phyloP scores from a whole-genome alignment of 148 eudicot species.

The Chenopodium formosanum region DNA sequence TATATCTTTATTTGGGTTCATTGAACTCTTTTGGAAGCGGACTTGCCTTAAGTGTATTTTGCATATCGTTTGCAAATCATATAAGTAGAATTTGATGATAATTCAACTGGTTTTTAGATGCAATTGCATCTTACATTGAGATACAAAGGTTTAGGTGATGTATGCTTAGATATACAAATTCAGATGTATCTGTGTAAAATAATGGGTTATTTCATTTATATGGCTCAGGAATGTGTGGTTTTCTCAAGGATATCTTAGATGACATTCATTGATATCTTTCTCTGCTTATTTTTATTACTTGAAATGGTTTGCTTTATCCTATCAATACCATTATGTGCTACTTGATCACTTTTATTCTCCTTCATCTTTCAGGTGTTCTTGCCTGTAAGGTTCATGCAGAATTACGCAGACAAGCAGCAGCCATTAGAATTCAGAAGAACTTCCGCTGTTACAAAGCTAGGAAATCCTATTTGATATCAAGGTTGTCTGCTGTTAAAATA shows the following conservation, averaged over 20 bases:
- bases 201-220: background rate
- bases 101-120: background rate
- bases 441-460: slow-evolving; percentile 58
- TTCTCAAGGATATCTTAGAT: background rate
- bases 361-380: slow-evolving; percentile 46
- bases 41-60: background rate
- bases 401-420: slow-evolving; percentile 77
- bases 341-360: slow-evolving; percentile 5
- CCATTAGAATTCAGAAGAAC: slow-evolving; percentile 81
- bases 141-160: no score
- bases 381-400: slow-evolving; percentile 80
- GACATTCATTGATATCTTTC: background rate
- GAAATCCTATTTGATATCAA: slow-evolving; percentile 49
- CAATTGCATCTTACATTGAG: background rate
- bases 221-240: background rate
- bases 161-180: background rate
- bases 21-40: background rate
- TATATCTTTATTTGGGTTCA: background rate
- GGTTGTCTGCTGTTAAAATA: slow-evolving; percentile 55
- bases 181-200: background rate
- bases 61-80: background rate
- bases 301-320: background rate
- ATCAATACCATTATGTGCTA: background rate
- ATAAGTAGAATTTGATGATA: background rate
- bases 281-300: background rate